phyloP scores from a whole-genome alignment of 1,284 basidiomycete species.

The Fistulinella staudtii region DNA sequence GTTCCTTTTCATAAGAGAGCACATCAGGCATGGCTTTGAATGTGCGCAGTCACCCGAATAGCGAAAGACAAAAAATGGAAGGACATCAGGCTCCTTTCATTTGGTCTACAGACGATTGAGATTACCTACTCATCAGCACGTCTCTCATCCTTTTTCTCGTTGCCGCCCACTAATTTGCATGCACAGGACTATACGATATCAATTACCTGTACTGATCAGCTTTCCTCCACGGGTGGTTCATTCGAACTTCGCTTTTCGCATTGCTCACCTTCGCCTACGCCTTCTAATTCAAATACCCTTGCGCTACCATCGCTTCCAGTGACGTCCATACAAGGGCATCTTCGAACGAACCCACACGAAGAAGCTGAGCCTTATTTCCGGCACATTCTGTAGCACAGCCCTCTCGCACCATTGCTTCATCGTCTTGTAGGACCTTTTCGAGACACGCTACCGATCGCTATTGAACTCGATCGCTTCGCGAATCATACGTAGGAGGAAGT shows the following conservation, averaged over 20 bases:
- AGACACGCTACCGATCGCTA: conserved; percentile 70
- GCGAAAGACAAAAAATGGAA: conserved; percentile 64
- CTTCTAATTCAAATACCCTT: conserved; percentile 31
- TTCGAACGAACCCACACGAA: conserved; percentile 61
- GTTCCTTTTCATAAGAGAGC: conserved; percentile 62
- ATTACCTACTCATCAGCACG: conserved; percentile 69
- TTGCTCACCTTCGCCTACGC: conserved; percentile 28
- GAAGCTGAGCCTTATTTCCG: conserved; percentile 69
- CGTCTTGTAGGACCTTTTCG: conserved; percentile 62
- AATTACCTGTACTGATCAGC: conserved; percentile 70
- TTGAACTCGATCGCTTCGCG: conserved; percentile 62
- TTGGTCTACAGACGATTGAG: conserved; percentile 87
- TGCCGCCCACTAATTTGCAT: neutral
- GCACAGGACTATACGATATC: conserved; percentile 66
- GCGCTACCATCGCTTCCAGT: conserved; percentile 12
- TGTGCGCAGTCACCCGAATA: conserved; percentile 81
- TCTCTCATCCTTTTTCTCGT: neutral
- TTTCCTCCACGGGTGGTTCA: conserved; percentile 57
- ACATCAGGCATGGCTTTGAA: conserved; percentile 79
- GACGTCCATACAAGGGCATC: conserved; percentile 13
- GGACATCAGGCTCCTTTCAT: conserved; percentile 76
- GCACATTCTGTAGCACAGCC: conserved; percentile 58
- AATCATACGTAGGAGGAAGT: conserved; percentile 12
- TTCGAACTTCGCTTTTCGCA: conserved; percentile 74
- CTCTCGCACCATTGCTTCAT: conserved; percentile 58